Conservation (phyloP, 2,329 filamentous ascomycete genomes). For the Cryphonectria radicalis region DNA sequence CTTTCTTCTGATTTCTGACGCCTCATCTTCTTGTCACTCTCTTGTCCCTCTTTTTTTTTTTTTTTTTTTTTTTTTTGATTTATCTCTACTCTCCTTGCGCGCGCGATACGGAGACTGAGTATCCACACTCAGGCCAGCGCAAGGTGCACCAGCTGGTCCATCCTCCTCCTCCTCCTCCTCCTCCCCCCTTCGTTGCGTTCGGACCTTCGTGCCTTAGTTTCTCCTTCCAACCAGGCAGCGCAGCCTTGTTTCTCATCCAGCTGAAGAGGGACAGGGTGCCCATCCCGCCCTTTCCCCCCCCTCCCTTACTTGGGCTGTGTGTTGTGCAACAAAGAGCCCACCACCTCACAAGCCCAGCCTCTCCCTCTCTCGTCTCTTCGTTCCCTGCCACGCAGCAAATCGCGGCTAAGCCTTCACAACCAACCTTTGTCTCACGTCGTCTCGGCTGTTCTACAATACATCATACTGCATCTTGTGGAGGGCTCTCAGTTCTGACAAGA, state of each 20-base stretch:
- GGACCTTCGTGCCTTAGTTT: constrained; percentile 21
- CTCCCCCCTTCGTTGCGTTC: constrained; percentile 12
- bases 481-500: constrained; percentile 17
- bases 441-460: constrained; percentile 6
- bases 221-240: constrained; percentile 13
- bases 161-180: constrained; percentile 11
- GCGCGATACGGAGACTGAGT: not conserved
- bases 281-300: constrained; percentile 2
- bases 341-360: not conserved
- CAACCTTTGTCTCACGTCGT: not conserved
- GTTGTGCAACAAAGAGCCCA: not conserved
- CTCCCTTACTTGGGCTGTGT: not conserved
- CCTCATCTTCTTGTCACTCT: not conserved
- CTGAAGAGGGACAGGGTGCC: not conserved
- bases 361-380: not conserved
- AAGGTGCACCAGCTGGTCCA: constrained; percentile 19
- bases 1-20: not conserved
- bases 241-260: not conserved
- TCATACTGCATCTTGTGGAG: constrained; percentile 10
- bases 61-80: not conserved
- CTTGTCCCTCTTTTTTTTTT: not conserved
- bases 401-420: constrained; percentile 12
- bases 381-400: not conserved
- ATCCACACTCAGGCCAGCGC: constrained; percentile 4
- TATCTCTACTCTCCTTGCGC: not conserved